Conservation (phyloP, 495 filamentous ascomycete species). For the Patellaria atrata region DNA sequence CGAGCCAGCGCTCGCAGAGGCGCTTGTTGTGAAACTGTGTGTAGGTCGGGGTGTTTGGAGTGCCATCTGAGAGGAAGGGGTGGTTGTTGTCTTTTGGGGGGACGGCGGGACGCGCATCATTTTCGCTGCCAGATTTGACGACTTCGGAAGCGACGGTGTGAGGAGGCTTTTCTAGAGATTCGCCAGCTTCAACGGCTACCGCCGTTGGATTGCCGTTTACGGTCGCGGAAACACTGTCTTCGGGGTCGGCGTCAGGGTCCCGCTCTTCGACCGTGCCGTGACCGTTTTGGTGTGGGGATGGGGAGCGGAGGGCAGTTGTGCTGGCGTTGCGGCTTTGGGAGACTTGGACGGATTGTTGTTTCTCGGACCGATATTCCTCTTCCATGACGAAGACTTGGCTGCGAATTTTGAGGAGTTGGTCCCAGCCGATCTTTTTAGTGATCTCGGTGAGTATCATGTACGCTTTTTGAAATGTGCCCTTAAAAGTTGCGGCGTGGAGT, state of each 20-base stretch:
- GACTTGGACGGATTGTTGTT: conserved; percentile 41
- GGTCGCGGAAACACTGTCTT: conserved; percentile 7
- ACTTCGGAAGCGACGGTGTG: conserved; percentile 71
- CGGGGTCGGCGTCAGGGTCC: conserved; percentile 5
- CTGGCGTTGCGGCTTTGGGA: conserved; percentile 53
- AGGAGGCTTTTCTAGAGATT: conserved; percentile 63
- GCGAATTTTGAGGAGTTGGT: conserved; percentile 79
- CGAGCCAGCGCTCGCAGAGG: conserved; percentile 92
- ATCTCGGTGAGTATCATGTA: conserved; percentile 91
- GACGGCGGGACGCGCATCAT: conserved; percentile 26
- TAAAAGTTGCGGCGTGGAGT: conserved; percentile 73
- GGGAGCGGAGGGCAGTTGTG: conserved; percentile 55
- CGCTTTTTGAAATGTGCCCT: conserved; percentile 87
- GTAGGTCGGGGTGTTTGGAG: conserved; percentile 35
- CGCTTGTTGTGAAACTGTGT: conserved; percentile 85
- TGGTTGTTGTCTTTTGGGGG: neutral
- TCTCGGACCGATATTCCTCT: conserved; percentile 89
- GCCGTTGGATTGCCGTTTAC: conserved; percentile 22
- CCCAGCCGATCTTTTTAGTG: conserved; percentile 92
- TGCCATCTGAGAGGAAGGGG: conserved; percentile 30
- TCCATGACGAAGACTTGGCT: conserved; percentile 99
- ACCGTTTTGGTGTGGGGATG: conserved; percentile 50
- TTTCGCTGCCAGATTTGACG: conserved; percentile 65
- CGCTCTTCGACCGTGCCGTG: conserved; percentile 32
- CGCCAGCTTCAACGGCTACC: conserved; percentile 23